Percentiles rank a stretch among this genome's conserved stretches.
These are phyloP conservation scores for Salix caprea DNA, from an alignment of 345 rosid species.

Conservation along the genomic window DNA sequence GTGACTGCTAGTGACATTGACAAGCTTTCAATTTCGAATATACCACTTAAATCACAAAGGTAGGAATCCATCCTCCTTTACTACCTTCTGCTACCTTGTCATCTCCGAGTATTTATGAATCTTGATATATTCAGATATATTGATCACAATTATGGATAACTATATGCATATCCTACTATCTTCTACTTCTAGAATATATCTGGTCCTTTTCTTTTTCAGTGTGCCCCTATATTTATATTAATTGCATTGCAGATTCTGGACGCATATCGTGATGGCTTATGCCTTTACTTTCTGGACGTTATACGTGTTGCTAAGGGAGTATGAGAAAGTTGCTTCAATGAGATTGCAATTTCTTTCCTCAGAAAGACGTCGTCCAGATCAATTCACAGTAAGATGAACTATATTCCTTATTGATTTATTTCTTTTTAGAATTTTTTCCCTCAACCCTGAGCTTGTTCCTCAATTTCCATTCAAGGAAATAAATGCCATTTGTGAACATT, in stretches of 20 bases:
- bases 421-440: background rate
- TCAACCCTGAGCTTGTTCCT: background rate
- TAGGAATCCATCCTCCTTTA: slow-evolving; percentile 13
- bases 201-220: background rate
- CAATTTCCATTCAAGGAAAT: background rate
- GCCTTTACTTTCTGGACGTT: slow-evolving; percentile 86
- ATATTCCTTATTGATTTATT: slow-evolving; percentile 2
- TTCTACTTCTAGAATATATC: background rate
- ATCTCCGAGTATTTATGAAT: background rate
- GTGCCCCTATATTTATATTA: background rate
- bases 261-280: slow-evolving; percentile 78
- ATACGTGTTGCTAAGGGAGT: slow-evolving; percentile 74
- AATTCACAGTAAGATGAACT: slow-evolving; percentile 63
- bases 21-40: slow-evolving; percentile 82
- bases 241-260: slow-evolving; percentile 57
- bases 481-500: background rate
- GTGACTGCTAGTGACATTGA: slow-evolving; percentile 84
- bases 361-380: slow-evolving; percentile 85
- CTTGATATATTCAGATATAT: background rate
- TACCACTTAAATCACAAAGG: slow-evolving; percentile 62
- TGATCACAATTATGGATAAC: background rate
- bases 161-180: background rate
- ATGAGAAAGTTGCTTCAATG: slow-evolving; percentile 69
- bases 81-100: background rate
- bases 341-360: slow-evolving; percentile 81